Percentiles rank a stretch among this genome's conserved stretches.
phyloP scores from a whole-genome alignment of 1,284 basidiomycete genomes.

The Athelia sp. region DNA sequence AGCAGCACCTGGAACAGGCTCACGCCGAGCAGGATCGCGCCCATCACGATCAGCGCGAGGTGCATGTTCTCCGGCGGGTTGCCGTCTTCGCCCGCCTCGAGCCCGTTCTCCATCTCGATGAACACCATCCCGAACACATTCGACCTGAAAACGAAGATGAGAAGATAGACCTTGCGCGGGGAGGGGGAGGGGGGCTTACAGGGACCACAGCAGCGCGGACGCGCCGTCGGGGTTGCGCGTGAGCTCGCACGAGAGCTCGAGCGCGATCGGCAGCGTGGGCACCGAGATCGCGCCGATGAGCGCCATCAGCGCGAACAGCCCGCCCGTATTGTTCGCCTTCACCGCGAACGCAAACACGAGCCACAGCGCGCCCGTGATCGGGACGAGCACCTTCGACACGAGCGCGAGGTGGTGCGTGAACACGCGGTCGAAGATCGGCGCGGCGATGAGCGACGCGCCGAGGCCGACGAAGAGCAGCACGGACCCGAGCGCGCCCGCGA shows the following conservation, averaged over 20 bases:
- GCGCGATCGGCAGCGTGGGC: conserved; percentile 64
- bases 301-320: conserved; percentile 59
- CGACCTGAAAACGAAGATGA: conserved; percentile 33
- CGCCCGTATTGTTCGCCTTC: conserved; percentile 50
- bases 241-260: conserved; percentile 74
- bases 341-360: conserved; percentile 75
- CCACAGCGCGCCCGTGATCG: conserved; percentile 58
- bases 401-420: conserved; percentile 65
- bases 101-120: conserved; percentile 23
- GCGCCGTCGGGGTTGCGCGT: conserved; percentile 74
- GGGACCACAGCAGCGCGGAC: conserved; percentile 69
- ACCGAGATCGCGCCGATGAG: conserved; percentile 62
- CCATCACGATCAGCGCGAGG: background rate
- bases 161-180: conserved; percentile 1
- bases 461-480: conserved; percentile 65
- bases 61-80: background rate
- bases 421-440: conserved; percentile 74
- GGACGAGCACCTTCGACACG: conserved; percentile 54
- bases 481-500: conserved; percentile 66
- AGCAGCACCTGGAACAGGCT: background rate
- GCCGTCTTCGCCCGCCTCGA: background rate
- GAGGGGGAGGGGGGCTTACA: conserved; percentile 31
- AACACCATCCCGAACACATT: conserved; percentile 64
- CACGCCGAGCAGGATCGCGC: background rate
- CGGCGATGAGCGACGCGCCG: conserved; percentile 44